Evolutionary conservation across 2,329 filamentous ascomycete genomes (phyloP).

Genomic region (Hirsutella minnesotensis): DNA sequence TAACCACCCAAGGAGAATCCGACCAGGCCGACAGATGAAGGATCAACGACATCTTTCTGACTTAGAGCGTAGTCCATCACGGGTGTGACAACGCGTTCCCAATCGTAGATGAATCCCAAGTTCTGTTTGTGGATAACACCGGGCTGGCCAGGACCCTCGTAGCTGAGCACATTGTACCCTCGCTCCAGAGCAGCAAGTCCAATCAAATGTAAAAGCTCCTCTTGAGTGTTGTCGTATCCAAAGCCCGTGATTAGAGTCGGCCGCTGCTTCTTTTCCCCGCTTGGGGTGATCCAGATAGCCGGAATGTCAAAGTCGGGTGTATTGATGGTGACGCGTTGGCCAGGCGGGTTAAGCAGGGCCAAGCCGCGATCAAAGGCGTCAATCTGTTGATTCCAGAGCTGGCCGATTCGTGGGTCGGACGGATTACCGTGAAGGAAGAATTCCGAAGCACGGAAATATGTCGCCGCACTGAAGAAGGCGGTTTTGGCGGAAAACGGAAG

Average conservation of each 20-base stretch:
- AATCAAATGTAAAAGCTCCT: conserved; percentile 26
- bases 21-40: conserved; percentile 19
- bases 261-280: conserved; percentile 4
- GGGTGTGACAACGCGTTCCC: conserved; percentile 27
- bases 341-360: conserved; percentile 19
- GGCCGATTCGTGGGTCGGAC: conserved; percentile 24
- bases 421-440: conserved; percentile 29
- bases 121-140: conserved; percentile 26
- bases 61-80: conserved; percentile 25
- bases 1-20: conserved; percentile 30
- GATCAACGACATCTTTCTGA: conserved; percentile 14
- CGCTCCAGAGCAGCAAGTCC: conserved; percentile 21
- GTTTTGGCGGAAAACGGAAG: conserved; percentile 12
- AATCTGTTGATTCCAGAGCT: conserved; percentile 21
- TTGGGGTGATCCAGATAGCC: conserved; percentile 15
- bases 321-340: conserved; percentile 18
- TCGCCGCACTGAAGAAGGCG: conserved; percentile 24
- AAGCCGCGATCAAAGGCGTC: conserved; percentile 26
- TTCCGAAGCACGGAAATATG: conserved; percentile 28
- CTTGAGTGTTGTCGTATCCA: conserved; percentile 28
- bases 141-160: conserved; percentile 33
- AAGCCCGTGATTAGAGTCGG: conserved; percentile 27
- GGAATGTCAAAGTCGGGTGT: conserved; percentile 18
- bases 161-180: conserved; percentile 29
- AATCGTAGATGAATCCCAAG: conserved; percentile 31